Evolutionary conservation across 306 rosid species (phyloP).

Genomic region (Vicia sativa): DNA sequence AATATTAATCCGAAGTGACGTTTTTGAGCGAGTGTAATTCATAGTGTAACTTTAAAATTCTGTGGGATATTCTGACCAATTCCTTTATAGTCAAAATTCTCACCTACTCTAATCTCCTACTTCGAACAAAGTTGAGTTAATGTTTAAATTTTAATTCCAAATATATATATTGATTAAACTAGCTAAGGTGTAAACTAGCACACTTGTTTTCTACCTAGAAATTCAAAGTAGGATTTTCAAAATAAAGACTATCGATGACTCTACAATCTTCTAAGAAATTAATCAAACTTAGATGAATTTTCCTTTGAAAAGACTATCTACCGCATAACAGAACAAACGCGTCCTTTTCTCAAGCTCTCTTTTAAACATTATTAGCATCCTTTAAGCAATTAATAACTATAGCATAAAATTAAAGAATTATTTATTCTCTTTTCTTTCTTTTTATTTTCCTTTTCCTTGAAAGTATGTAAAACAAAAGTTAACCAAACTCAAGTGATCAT

Average conservation of each 20-base stretch:
- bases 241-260: no score
- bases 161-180: neutral
- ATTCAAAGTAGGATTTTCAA: no score
- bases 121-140: no score
- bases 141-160: no score
- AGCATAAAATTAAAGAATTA: conserved; percentile 29
- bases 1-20: no score
- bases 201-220: neutral
- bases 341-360: conserved; percentile 21
- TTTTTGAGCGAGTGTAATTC: no score
- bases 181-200: neutral
- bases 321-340: conserved; percentile 26
- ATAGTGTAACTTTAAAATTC: no score
- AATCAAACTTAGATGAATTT: neutral
- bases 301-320: neutral
- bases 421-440: neutral
- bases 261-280: no score
- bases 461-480: conserved; percentile 36
- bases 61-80: no score
- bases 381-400: conserved; percentile 33
- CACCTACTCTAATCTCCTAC: no score
- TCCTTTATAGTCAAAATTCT: no score
- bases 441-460: conserved; percentile 26
- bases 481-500: conserved; percentile 41
- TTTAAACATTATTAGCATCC: conserved; percentile 33